Conservation (phyloP, 2,329 filamentous ascomycete species). For the Colletotrichum endophyticum region DNA sequence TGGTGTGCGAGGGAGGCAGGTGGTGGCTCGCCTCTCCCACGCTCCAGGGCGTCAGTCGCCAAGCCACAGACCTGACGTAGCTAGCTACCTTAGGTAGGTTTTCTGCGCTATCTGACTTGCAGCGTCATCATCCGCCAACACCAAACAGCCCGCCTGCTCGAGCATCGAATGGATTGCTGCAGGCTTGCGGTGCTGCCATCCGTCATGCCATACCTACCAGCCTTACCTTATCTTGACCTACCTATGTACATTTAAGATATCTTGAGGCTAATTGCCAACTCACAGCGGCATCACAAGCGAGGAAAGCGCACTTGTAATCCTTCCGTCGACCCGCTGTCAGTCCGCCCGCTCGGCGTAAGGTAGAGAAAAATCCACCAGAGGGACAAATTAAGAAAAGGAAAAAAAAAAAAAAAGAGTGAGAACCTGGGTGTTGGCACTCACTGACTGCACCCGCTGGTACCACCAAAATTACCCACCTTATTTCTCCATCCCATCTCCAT, state of each 20-base stretch:
- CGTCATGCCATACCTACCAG: neutral
- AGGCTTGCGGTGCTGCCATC: neutral
- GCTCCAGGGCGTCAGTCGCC: neutral
- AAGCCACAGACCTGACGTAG: conserved; percentile 14
- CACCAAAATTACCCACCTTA: neutral
- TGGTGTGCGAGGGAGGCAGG: too few relatives aligned
- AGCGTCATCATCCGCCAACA: conserved; percentile 5
- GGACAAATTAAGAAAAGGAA: neutral
- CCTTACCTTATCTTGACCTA: neutral
- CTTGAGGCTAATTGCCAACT: neutral
- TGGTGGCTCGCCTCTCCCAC: neutral
- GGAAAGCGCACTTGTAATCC: neutral
- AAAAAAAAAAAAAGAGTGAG: neutral
- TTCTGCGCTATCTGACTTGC: neutral
- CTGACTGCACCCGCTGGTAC: neutral
- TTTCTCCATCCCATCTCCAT: neutral
- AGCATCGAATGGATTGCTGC: neutral
- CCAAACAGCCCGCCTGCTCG: neutral
- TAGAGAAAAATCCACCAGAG: neutral
- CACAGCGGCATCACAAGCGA: neutral
- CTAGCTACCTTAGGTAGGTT: too few relatives aligned
- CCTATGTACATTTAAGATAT: neutral
- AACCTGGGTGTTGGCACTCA: neutral
- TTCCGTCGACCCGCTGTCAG: neutral
- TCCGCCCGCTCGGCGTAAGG: neutral